A percentile compares a stretch with the other conserved stretches of the same genome.
phyloP scores from a whole-genome alignment of 495 filamentous ascomycete genomes.

The Penicillium antarcticum region DNA sequence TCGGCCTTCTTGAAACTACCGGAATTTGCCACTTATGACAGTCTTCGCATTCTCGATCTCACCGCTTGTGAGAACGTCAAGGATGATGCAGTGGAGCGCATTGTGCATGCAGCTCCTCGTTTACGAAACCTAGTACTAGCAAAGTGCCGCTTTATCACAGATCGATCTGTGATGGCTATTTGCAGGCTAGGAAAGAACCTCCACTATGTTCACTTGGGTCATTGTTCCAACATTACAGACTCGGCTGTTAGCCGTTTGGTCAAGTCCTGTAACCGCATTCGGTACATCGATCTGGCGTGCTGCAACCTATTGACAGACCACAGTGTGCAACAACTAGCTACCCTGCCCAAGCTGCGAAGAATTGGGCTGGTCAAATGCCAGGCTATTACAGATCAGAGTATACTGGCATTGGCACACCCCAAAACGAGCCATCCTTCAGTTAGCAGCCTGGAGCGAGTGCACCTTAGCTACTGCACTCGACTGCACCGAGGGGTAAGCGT shows the following conservation, averaged over 20 bases:
- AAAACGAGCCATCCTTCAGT: conserved; percentile 44
- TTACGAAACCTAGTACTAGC: conserved; percentile 89
- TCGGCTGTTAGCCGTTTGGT: conserved; percentile 78
- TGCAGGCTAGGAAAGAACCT: conserved; percentile 89
- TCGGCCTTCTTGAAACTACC: conserved; percentile 82
- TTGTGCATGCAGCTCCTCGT: conserved; percentile 80
- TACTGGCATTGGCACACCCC: conserved; percentile 72
- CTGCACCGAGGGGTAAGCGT: conserved; percentile 71
- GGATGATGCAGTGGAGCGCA: conserved; percentile 82
- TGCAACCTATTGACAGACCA: conserved; percentile 85
- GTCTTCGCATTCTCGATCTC: conserved; percentile 88
- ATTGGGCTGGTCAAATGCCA: conserved; percentile 95
- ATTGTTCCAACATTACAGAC: conserved; percentile 90
- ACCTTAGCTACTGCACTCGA: conserved; percentile 91
- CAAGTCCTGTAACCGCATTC: conserved; percentile 82
- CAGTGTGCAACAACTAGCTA: conserved; percentile 81
- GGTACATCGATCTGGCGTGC: conserved; percentile 97
- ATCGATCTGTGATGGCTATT: conserved; percentile 82
- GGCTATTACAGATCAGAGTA: conserved; percentile 83
- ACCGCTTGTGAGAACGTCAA: conserved; percentile 80
- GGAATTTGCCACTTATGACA: conserved; percentile 65
- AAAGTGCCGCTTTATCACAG: conserved; percentile 91
- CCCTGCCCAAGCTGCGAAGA: conserved; percentile 84
- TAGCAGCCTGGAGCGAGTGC: conserved; percentile 81
- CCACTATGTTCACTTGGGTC: conserved; percentile 93